Conservation (phyloP, 192 early-diverging fungal species). For the Podila minutissima region DNA sequence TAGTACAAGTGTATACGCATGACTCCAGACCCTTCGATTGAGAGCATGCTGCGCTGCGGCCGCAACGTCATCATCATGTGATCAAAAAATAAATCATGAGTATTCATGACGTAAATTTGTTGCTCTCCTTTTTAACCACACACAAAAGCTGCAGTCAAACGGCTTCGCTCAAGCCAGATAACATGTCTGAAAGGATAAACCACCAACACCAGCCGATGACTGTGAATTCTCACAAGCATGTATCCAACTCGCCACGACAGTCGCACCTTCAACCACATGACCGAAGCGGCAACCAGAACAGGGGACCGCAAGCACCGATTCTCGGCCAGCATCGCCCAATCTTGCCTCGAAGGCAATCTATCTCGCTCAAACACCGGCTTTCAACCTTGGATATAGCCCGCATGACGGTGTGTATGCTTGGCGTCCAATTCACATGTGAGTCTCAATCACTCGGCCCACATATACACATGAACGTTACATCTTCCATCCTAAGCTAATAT, state of each 20-base stretch:
- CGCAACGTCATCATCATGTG: no score
- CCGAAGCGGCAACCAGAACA: neutral
- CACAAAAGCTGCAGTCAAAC: no score
- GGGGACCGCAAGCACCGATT: neutral
- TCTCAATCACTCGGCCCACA: slow-evolving; percentile 9
- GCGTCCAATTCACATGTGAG: slow-evolving; percentile 79
- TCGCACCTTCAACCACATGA: neutral
- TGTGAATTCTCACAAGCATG: neutral
- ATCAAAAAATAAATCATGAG: no score
- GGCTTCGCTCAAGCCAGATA: slow-evolving; percentile 1
- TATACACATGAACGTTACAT: slow-evolving; percentile 9
- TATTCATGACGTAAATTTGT: no score
- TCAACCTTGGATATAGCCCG: slow-evolving; percentile 39
- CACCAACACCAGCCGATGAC: neutral
- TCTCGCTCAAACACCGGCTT: slow-evolving; percentile 1
- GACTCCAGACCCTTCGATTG: slow-evolving; percentile 26
- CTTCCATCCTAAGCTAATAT: no score
- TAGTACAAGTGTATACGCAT: slow-evolving; percentile 46
- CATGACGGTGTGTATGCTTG: slow-evolving; percentile 68
- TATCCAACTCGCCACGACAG: neutral
- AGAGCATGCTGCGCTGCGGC: slow-evolving; percentile 32
- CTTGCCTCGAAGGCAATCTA: slow-evolving; percentile 3
- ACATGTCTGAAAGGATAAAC: slow-evolving; percentile 15
- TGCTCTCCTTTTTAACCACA: no score
- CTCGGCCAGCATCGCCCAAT: neutral